Evolutionary conservation across 164 flowering plant species (phyloP).

Genomic region (Stephania cephalantha): DNA sequence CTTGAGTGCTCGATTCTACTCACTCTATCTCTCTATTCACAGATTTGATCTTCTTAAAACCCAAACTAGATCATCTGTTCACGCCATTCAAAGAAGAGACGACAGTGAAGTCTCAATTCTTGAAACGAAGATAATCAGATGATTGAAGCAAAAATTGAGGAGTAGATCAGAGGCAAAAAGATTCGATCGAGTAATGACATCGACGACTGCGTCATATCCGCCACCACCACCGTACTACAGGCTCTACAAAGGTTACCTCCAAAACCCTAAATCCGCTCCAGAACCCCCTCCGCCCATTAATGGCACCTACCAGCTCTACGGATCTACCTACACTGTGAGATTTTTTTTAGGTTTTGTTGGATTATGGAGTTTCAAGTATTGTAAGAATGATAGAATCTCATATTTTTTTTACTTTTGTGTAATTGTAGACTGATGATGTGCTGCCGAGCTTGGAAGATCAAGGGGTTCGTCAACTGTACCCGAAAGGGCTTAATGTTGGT

Average conservation of each 20-base stretch:
- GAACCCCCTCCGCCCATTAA: constrained; percentile 86
- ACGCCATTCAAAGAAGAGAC: no score
- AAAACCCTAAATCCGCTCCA: constrained; percentile 67
- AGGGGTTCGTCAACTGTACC: constrained; percentile 86
- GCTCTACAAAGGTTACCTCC: constrained; percentile 67
- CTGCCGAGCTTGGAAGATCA: constrained; percentile 95
- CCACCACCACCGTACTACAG: constrained; percentile 93
- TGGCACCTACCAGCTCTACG: constrained; percentile 71
- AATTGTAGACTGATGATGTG: constrained; percentile 73
- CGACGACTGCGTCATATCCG: constrained; percentile 77
- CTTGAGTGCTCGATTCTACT: no score
- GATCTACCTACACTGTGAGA: constrained; percentile 66
- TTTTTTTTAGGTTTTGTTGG: not conserved
- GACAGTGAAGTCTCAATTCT: no score
- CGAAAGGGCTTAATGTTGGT: constrained; percentile 80
- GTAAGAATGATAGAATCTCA: not conserved
- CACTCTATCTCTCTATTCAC: no score
- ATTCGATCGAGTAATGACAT: no score
- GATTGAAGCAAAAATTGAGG: no score
- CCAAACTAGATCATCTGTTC: no score
- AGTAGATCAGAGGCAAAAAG: no score
- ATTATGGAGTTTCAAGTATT: not conserved
- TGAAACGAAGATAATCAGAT: no score
- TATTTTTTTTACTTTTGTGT: not conserved
- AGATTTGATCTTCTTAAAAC: no score